Evolutionary conservation across 2,329 filamentous ascomycete species (phyloP).

Genomic region (Hypoxylon sp.): DNA sequence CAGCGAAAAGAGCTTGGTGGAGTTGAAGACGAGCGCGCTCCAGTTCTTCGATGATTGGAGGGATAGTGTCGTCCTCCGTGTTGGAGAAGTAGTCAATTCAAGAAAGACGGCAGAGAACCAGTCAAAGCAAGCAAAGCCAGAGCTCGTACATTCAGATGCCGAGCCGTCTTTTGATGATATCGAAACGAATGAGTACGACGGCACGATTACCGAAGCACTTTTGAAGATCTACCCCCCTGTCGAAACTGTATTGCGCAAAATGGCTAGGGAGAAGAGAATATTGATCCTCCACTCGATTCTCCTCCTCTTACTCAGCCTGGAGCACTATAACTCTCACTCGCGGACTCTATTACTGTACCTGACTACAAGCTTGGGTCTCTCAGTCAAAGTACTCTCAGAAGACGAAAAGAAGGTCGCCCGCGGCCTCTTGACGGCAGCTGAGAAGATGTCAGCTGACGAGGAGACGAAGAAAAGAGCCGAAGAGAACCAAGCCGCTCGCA

Average conservation of each 20-base stretch:
- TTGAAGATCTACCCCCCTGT: conserved; percentile 69
- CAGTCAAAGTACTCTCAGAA: conserved; percentile 72
- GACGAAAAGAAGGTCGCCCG: conserved; percentile 82
- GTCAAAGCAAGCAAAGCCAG: conserved; percentile 40
- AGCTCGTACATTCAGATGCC: conserved; percentile 10
- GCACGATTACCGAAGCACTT: conserved; percentile 63
- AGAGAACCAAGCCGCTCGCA: conserved; percentile 71
- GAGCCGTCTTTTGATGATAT: conserved; percentile 24
- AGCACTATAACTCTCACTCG: conserved; percentile 82
- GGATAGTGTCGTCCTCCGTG: conserved; percentile 48
- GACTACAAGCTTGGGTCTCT: conserved; percentile 77
- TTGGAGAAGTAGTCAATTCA: conserved; percentile 50
- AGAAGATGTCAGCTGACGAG: conserved; percentile 72
- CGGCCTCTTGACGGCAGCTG: conserved; percentile 79
- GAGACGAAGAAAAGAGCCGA: conserved; percentile 73
- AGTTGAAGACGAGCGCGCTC: conserved; percentile 47
- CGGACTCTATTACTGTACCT: conserved; percentile 77
- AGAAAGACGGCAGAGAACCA: conserved; percentile 40
- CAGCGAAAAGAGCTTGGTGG: conserved; percentile 44
- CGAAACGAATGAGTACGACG: conserved; percentile 50
- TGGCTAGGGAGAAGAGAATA: conserved; percentile 70
- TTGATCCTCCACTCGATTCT: conserved; percentile 79
- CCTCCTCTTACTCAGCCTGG: conserved; percentile 78
- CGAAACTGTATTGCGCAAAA: conserved; percentile 70
- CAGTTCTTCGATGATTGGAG: conserved; percentile 51